Evolutionary conservation across 2,329 filamentous ascomycete species (phyloP), one percentile per base, ranked within the genome.

Genomic region (Emmonsia crescens): DNA sequence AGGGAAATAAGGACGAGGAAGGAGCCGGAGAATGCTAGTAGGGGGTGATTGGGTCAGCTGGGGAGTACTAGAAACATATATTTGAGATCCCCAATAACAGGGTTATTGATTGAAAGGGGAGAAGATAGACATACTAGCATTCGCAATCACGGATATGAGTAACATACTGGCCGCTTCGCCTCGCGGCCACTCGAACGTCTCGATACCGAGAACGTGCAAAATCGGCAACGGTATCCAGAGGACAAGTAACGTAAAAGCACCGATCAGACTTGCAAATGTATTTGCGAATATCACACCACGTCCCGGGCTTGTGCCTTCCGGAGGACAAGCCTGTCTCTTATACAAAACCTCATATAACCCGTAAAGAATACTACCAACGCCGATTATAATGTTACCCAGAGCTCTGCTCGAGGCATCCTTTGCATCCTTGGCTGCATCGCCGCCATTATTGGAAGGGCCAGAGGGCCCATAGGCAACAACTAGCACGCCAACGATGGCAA

Each of bases 311-410:
- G 87, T 89, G 57, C 91, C 92, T 67, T 96, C 92, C 0, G 94
- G 94, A 12, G 94, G 94, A 72, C 94, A 99, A 16, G 93, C 93
- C 63, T 87, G 86, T 63, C 87, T 86, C 80, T 99, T 99, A 79
- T 99, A 99, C 46, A 99, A 76, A 5, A 99, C 94, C 75, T 99
- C 94, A 75, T 99, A 99, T 56, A 99, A 86, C 0, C 94, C 94
- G 74, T 99, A 99, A 21, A 99, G 82, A 6, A 99, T 86, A 66
- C 89, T 94, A 10, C 94, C 94, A 29, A 90, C 76, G 42, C 93
- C 93, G 68, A 99, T 99, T 68, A 99, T 84, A 46, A 97, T 77
- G 72, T 99, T 99, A 6, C 94, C 94, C 0, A 93, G 73, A 14
- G 92, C 82, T 21, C 91, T 83, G 66, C 87, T 87, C 52, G 82